Base-by-base conservation (phyloP, 2,329 filamentous ascomycete genomes). In the Penicillium sp. region DNA sequence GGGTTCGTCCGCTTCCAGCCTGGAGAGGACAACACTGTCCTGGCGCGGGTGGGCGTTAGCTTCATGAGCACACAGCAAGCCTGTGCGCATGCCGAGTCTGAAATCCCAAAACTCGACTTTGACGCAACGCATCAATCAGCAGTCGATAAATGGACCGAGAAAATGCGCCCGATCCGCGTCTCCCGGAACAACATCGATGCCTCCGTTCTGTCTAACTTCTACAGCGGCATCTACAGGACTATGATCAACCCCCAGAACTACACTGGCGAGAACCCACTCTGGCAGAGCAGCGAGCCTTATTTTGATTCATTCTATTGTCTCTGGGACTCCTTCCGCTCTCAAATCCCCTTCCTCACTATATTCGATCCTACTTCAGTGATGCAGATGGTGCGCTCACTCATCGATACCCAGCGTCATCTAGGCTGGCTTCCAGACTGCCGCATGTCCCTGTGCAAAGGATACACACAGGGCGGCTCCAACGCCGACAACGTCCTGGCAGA, bases 281-380 rank as follows among this genome's bases (percentile, higher is more conserved):
- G 84, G 83, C 61, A 75, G 1, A 83, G 78, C 42, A 70, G 68
- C 0, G 83, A 87, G 65, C 84, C 84, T 0, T 88, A 88, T 57
- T 88, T 84, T 63, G 85, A 88, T 64, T 86, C 83, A 0, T 87
- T 86, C 55, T 89, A 89, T 66, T 88, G 84, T 58, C 79, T 88
- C 2, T 88, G 85, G 85, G 85, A 88, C 58, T 80, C 78, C 0
- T 88, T 87, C 58, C 74, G 85, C 12, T 84, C 80, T 19, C 83
- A 86, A 50, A 77, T 88, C 33, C 84, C 85, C 0, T 81, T 89
- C 33, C 71, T 89, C 35, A 86, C 82, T 0, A 75, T 89, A 14
- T 57, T 86, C 1, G 86, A 89, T 56, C 84, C 86, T 0, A 57
- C 64, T 0, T 77, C 81, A 1, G 78, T 87, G 33, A 75, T 81